phyloP scores from a whole-genome alignment of 176 grass and related monocot genomes.

The barley (Hordeum vulgare) region DNA sequence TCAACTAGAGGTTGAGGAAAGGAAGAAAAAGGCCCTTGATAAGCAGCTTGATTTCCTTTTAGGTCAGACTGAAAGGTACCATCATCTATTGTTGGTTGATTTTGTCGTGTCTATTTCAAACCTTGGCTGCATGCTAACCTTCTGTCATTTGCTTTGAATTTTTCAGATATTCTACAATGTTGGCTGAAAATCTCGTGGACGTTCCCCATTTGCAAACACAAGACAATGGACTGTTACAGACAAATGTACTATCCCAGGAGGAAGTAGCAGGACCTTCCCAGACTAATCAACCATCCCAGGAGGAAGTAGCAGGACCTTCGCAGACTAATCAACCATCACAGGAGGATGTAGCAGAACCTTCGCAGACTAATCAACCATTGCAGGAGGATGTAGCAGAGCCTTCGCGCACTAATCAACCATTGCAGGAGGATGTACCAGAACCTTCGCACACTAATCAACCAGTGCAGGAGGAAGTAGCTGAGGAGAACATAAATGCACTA shows the following conservation, averaged over 20 bases:
- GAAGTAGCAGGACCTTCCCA: slow-evolving; percentile 32
- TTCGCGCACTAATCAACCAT: slow-evolving; percentile 32
- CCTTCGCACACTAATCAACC: slow-evolving; percentile 16
- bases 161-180: slow-evolving; percentile 95
- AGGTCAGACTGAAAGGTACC: slow-evolving; percentile 96
- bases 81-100: background rate
- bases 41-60: slow-evolving; percentile 98
- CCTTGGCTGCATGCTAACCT: background rate
- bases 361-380: background rate
- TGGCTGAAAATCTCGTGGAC: slow-evolving; percentile 95
- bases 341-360: background rate
- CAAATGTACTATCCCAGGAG: slow-evolving; percentile 36
- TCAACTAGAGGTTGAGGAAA: slow-evolving; percentile 89
- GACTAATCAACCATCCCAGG: background rate
- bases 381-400: background rate
- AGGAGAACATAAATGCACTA: slow-evolving; percentile 20
- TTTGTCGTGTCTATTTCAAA: background rate
- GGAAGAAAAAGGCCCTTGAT: slow-evolving; percentile 88
- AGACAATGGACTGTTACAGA: slow-evolving; percentile 24
- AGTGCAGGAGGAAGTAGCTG: slow-evolving; percentile 29
- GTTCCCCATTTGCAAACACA: slow-evolving; percentile 39
- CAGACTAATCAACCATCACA: background rate
- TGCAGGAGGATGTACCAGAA: slow-evolving; percentile 30
- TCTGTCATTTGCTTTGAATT: slow-evolving; percentile 16
- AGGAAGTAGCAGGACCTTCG: background rate